A percentile compares a stretch with the other conserved stretches of the same genome.
Conservation (phyloP, 2,329 filamentous ascomycete genomes). For the Emergomyces pasteurianus region DNA sequence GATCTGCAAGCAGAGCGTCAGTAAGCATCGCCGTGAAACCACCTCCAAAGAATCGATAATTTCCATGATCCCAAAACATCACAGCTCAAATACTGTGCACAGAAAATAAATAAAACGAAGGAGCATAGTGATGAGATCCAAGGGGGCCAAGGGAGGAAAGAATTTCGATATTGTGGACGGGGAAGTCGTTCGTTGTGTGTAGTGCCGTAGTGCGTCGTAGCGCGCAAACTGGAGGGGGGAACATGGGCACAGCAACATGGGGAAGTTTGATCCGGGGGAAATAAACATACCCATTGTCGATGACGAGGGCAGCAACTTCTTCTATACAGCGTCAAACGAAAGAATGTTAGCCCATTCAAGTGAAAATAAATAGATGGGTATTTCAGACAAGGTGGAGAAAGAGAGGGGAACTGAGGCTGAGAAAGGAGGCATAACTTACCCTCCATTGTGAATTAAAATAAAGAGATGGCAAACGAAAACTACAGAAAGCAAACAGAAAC, state of each 20-base stretch:
- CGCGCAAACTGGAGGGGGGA: slow-evolving; percentile 13
- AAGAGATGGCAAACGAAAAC: neutral
- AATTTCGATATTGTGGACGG: slow-evolving; percentile 6
- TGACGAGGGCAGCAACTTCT: slow-evolving; percentile 99
- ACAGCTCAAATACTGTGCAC: neutral
- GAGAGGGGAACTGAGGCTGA: slow-evolving; percentile 17
- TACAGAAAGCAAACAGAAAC: slow-evolving; percentile 10
- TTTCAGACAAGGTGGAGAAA: slow-evolving; percentile 1
- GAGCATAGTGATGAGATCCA: neutral
- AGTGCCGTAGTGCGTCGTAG: neutral
- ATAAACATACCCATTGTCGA: slow-evolving; percentile 99
- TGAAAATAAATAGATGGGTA: slow-evolving; percentile 1
- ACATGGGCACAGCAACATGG: neutral
- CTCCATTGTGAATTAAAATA: slow-evolving; percentile 46
- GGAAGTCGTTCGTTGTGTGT: neutral
- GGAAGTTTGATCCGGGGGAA: slow-evolving; percentile 5
- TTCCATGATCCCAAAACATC: neutral
- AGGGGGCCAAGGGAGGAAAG: neutral
- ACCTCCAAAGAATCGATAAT: neutral
- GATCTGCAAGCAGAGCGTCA: slow-evolving; percentile 52
- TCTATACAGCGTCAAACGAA: slow-evolving; percentile 48
- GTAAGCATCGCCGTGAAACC: slow-evolving; percentile 1
- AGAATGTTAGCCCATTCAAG: slow-evolving; percentile 32
- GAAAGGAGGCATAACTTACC: slow-evolving; percentile 40
- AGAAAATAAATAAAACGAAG: too few relatives aligned